These are phyloP conservation scores for Cordyceps cateniannulata DNA, from an alignment of 2,329 filamentous ascomycete genomes.

Conservation along the genomic window DNA sequence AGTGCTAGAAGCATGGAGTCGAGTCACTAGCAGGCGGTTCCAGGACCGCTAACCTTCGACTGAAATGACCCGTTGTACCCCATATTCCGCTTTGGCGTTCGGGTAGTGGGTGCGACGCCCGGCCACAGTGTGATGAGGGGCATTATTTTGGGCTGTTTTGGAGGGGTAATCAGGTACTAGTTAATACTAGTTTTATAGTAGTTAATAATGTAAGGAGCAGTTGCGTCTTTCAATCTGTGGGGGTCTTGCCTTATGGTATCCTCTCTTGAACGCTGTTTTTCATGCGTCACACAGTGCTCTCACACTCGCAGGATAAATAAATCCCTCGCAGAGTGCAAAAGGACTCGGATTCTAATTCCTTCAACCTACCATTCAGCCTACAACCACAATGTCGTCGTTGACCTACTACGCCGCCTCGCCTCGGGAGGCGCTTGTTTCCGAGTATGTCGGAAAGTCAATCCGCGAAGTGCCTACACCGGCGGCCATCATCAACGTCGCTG, in stretches of 20 bases:
- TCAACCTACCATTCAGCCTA: not conserved
- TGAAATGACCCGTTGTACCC: not conserved
- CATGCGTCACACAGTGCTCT: not conserved
- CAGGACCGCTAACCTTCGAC: not conserved
- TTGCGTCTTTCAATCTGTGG: not conserved
- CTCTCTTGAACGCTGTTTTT: not conserved
- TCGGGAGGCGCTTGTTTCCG: slow-evolving; percentile 18
- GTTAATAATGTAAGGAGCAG: not conserved
- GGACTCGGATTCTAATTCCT: not conserved
- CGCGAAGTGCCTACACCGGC: slow-evolving; percentile 58
- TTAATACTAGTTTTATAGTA: not conserved
- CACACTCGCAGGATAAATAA: not conserved
- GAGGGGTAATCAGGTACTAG: not conserved
- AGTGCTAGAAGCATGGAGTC: not conserved
- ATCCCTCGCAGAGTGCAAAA: not conserved
- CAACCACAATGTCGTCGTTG: slow-evolving; percentile 17
- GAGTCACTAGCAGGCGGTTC: not conserved
- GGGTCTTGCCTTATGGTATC: not conserved
- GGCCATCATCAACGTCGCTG: slow-evolving; percentile 60
- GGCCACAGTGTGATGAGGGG: not conserved
- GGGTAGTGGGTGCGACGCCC: not conserved
- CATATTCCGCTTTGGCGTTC: not conserved
- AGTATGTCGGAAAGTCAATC: slow-evolving; percentile 50
- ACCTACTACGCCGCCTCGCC: slow-evolving; percentile 20
- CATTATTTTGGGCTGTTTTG: not conserved